These are phyloP conservation scores for Penicillium ochrochloron DNA, from an alignment of 495 filamentous ascomycete genomes.

Conservation along the genomic window DNA sequence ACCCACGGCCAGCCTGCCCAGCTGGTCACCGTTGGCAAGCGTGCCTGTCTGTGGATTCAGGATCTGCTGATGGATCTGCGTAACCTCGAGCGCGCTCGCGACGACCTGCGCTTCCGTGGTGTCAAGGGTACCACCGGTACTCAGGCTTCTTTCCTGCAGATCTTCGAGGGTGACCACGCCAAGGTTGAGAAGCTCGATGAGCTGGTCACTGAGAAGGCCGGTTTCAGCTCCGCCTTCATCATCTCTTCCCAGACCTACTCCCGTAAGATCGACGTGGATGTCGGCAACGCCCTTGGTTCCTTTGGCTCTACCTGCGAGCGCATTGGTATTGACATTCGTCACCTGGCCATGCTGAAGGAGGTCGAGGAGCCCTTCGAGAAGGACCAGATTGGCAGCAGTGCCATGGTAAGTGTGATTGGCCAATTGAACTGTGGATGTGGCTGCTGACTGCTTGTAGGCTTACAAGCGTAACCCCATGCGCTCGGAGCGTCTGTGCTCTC, in stretches of 20 bases:
- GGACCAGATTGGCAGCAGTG: conserved; percentile 57
- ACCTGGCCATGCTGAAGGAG: conserved; percentile 79
- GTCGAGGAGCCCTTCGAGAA: conserved; percentile 93
- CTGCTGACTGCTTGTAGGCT: conserved; percentile 54
- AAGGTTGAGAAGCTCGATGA: conserved; percentile 78
- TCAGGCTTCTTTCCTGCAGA: conserved; percentile 78
- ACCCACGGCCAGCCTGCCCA: conserved; percentile 86
- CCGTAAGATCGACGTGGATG: conserved; percentile 81
- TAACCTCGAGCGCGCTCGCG: conserved; percentile 75
- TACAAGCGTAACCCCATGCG: conserved; percentile 95
- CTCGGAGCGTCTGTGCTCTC: conserved; percentile 78
- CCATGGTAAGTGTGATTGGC: conserved; percentile 46
- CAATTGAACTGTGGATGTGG: conserved; percentile 3
- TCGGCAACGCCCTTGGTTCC: conserved; percentile 78
- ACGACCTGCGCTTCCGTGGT: conserved; percentile 82
- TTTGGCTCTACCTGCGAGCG: conserved; percentile 83
- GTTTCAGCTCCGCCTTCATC: conserved; percentile 72
- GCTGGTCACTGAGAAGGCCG: conserved; percentile 82
- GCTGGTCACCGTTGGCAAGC: conserved; percentile 79
- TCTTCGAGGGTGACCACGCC: conserved; percentile 77
- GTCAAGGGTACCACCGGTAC: conserved; percentile 80
- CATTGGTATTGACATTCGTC: conserved; percentile 76
- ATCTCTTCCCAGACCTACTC: conserved; percentile 84
- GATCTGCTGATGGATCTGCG: conserved; percentile 87
- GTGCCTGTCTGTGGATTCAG: conserved; percentile 81